phyloP scores from a whole-genome alignment of 78 protist species.

The Tieghemostelium lacteum region DNA sequence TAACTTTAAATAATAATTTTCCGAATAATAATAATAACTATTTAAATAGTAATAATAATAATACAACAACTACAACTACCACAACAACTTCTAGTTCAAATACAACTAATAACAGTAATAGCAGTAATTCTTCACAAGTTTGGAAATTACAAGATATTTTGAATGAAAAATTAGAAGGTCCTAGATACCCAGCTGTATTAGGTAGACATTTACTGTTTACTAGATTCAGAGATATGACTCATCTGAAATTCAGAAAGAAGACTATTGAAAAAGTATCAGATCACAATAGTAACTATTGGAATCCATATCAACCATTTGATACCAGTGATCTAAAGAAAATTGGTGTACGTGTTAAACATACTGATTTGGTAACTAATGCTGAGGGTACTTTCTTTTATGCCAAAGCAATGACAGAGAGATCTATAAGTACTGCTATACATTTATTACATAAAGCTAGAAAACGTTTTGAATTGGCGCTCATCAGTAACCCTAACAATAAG shows the following conservation, averaged over 20 bases:
- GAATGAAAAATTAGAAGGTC: conserved; percentile 26
- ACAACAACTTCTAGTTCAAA: conserved; percentile 6
- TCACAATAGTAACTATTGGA: conserved; percentile 16
- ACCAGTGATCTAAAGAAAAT: conserved; percentile 65
- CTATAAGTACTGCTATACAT: conserved; percentile 42
- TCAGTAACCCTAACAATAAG: conserved; percentile 73
- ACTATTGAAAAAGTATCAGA: conserved; percentile 67
- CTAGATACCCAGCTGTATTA: conserved; percentile 3
- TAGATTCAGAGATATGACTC: conserved; percentile 76
- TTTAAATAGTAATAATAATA: conserved; percentile 2
- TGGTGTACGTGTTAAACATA: conserved; percentile 82
- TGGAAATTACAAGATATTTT: conserved; percentile 65
- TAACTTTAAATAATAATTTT: background rate
- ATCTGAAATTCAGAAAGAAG: conserved; percentile 57
- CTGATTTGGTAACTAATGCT: conserved; percentile 73
- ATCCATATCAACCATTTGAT: conserved; percentile 64
- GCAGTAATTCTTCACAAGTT: background rate
- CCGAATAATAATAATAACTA: background rate
- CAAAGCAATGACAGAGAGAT: conserved; percentile 71
- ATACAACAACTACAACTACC: conserved; percentile 14
- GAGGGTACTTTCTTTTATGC: conserved; percentile 80
- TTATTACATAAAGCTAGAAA: conserved; percentile 58
- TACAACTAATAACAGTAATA: background rate
- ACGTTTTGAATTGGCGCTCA: conserved; percentile 56
- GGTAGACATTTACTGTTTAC: conserved; percentile 66